Percentiles rank a stretch among this genome's conserved stretches.
phyloP scores from a whole-genome alignment of 2,329 filamentous ascomycete genomes.

The Ambrosiella cleistominuta region DNA sequence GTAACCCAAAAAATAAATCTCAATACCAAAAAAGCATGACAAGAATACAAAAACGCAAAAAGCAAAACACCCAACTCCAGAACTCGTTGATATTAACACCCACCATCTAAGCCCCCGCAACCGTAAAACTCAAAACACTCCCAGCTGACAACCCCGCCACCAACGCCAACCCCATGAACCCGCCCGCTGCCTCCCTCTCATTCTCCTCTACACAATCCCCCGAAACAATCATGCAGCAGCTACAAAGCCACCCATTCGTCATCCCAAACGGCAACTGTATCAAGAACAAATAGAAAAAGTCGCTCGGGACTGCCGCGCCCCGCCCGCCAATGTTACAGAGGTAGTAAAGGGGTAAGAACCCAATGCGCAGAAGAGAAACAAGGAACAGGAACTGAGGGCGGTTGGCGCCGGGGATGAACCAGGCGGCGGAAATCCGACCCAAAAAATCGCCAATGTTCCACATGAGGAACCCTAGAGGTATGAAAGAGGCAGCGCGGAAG shows the following conservation, averaged over 20 bases:
- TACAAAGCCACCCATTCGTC: constrained; percentile 74
- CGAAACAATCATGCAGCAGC: constrained; percentile 81
- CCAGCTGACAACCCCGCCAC: constrained; percentile 67
- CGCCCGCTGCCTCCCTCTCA: constrained; percentile 75
- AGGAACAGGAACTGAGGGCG: constrained; percentile 51
- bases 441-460: constrained; percentile 83
- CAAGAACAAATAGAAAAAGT: constrained; percentile 71
- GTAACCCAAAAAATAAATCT: background rate
- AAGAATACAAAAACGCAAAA: background rate
- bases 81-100: background rate
- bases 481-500: constrained; percentile 60
- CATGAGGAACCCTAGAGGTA: constrained; percentile 75
- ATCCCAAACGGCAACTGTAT: constrained; percentile 74
- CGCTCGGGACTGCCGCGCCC: constrained; percentile 58
- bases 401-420: constrained; percentile 37
- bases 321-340: constrained; percentile 73
- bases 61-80: background rate
- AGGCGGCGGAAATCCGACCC: constrained; percentile 52
- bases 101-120: constrained; percentile 30
- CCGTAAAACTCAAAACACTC: constrained; percentile 77
- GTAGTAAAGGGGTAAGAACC: constrained; percentile 69
- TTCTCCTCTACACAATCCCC: constrained; percentile 62
- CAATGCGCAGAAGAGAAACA: constrained; percentile 44
- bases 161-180: constrained; percentile 87
- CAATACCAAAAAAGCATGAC: background rate